Conservation (phyloP, 192 early-diverging fungal genomes). For the Mortierella hygrophila region DNA sequence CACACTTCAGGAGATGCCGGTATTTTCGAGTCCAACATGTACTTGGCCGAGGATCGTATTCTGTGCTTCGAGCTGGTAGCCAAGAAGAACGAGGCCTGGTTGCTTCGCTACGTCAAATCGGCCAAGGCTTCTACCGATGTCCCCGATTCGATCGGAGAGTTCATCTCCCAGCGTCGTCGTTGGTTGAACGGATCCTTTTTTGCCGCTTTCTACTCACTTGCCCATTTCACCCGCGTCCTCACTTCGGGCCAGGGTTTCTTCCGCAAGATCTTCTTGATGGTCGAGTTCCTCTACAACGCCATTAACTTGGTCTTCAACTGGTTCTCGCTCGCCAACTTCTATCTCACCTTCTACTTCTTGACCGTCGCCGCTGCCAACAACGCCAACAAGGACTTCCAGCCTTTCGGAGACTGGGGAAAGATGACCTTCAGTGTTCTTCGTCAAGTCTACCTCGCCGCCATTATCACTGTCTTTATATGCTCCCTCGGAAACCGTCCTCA, state of each 20-base stretch:
- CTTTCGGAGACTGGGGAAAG: constrained; percentile 72
- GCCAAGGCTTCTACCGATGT: constrained; percentile 94
- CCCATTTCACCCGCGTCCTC: constrained; percentile 82
- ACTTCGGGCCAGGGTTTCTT: constrained; percentile 77
- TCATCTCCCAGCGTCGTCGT: constrained; percentile 92
- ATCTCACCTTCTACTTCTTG: constrained; percentile 87
- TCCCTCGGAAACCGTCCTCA: constrained; percentile 95
- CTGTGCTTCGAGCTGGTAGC: constrained; percentile 94
- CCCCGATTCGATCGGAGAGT: constrained; percentile 85
- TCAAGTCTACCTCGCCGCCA: constrained; percentile 80
- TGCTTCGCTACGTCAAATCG: constrained; percentile 88
- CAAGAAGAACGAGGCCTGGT: constrained; percentile 81
- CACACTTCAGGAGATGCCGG: constrained; percentile 79
- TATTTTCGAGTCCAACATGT: constrained; percentile 93
- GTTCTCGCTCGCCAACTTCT: constrained; percentile 91
- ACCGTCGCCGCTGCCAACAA: constrained; percentile 59
- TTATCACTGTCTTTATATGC: constrained; percentile 85
- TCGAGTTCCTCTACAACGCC: constrained; percentile 87
- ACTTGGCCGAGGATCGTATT: constrained; percentile 91
- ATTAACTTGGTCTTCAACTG: constrained; percentile 89
- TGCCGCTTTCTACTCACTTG: constrained; percentile 86
- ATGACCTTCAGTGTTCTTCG: constrained; percentile 77
- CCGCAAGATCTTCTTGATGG: constrained; percentile 77
- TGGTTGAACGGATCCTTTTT: constrained; percentile 97
- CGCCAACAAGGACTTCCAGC: constrained; percentile 29